These are phyloP conservation scores for Balamuthia mandrillaris DNA, from an alignment of 208 protist genomes.

Conservation along the genomic window DNA sequence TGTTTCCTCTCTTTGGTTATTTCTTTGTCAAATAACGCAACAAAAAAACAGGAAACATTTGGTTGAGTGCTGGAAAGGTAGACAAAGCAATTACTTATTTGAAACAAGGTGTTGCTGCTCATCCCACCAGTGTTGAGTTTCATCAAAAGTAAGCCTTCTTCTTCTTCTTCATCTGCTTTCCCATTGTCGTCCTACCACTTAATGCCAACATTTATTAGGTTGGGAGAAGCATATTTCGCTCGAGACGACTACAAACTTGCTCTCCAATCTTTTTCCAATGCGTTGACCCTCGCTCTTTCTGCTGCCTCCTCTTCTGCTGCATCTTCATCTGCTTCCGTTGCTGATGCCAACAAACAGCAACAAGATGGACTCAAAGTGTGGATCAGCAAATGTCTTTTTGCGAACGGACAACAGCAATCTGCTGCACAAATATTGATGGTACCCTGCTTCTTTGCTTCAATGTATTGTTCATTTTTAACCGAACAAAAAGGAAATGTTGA, in stretches of 20 bases:
- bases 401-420: neutral
- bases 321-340: neutral
- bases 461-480: neutral
- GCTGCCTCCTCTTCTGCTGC: neutral
- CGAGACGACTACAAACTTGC: neutral
- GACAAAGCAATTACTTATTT: neutral
- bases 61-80: neutral
- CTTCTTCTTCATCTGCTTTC: neutral
- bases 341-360: neutral
- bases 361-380: neutral
- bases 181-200: neutral
- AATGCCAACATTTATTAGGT: neutral
- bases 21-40: too few relatives aligned
- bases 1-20: neutral
- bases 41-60: neutral
- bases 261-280: neutral
- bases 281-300: neutral
- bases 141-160: neutral
- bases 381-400: neutral
- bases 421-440: neutral
- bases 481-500: neutral
- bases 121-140: neutral
- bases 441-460: neutral
- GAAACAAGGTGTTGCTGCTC: neutral
- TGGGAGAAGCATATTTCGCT: neutral